phyloP scores from a whole-genome alignment of 169 alveolate species.

The Plasmodium sp. region DNA sequence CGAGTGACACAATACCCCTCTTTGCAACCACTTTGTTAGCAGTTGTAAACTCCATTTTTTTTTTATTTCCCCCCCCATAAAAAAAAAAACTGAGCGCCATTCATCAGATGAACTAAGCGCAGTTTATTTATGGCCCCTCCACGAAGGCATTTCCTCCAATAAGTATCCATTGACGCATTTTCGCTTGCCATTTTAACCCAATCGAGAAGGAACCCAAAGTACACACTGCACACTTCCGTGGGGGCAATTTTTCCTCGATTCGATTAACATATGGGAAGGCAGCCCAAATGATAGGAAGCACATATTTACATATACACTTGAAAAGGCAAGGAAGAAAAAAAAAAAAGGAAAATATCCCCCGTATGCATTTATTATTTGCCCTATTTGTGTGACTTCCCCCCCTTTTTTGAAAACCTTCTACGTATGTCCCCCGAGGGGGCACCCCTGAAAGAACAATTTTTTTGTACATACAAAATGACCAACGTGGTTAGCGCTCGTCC shows the following conservation, averaged over 20 bases:
- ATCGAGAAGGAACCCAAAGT: neutral
- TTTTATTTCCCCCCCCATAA: neutral
- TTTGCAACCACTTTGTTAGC: neutral
- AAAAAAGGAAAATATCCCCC: neutral
- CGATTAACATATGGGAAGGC: neutral
- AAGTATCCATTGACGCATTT: neutral
- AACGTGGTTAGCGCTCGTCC: neutral
- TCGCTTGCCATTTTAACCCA: neutral
- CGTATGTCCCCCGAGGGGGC: neutral
- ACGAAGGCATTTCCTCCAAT: neutral
- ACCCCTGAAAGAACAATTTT: neutral
- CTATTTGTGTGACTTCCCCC: neutral
- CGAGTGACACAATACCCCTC: neutral
- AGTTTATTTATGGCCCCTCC: neutral
- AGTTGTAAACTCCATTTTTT: neutral
- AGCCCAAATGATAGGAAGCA: neutral
- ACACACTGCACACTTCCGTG: neutral
- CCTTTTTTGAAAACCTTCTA: neutral
- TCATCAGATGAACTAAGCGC: neutral
- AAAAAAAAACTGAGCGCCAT: neutral
- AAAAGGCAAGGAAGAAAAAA: neutral
- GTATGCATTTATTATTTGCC: neutral
- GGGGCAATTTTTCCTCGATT: neutral
- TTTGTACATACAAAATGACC: conserved; percentile 4
- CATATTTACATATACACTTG: neutral